Conservation (phyloP, 2,329 filamentous ascomycete genomes). For the Colletotrichum liriopes region DNA sequence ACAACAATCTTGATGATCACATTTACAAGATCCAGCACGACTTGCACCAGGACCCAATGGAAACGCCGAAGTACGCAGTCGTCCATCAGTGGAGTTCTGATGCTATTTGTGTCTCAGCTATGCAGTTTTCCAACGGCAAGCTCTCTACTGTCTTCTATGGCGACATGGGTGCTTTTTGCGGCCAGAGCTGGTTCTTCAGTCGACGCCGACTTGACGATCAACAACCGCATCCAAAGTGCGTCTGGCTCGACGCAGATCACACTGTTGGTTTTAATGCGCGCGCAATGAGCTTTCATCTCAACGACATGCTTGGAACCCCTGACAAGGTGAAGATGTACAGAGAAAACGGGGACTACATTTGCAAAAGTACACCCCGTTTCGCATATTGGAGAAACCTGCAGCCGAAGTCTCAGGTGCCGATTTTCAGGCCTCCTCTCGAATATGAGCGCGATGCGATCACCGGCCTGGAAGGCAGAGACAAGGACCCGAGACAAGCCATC, state of each 20-base stretch:
- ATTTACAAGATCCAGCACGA: conserved; percentile 37
- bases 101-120: conserved; percentile 45
- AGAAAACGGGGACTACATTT: conserved; percentile 41
- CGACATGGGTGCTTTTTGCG: conserved; percentile 45
- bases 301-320: conserved; percentile 41
- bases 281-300: conserved; percentile 45
- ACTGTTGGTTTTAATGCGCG: conserved; percentile 39
- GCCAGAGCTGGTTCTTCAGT: conserved; percentile 46
- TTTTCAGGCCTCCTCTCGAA: conserved; percentile 47
- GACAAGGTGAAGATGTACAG: conserved; percentile 43
- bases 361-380: conserved; percentile 45
- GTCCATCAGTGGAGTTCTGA: conserved; percentile 43
- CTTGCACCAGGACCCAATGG: conserved; percentile 30
- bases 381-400: conserved; percentile 42
- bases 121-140: conserved; percentile 43
- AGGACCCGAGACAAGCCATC: conserved; percentile 40
- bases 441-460: conserved; percentile 43
- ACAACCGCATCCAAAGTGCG: conserved; percentile 44
- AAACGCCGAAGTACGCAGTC: conserved; percentile 40
- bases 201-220: conserved; percentile 37
- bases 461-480: conserved; percentile 34
- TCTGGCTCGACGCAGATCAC: conserved; percentile 45
- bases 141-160: conserved; percentile 44
- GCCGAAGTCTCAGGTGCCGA: conserved; percentile 45
- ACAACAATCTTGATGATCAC: conserved; percentile 19